Evolutionary conservation across 495 filamentous ascomycete species (phyloP).

Genomic region (Melanomma pulvis-pyrius): DNA sequence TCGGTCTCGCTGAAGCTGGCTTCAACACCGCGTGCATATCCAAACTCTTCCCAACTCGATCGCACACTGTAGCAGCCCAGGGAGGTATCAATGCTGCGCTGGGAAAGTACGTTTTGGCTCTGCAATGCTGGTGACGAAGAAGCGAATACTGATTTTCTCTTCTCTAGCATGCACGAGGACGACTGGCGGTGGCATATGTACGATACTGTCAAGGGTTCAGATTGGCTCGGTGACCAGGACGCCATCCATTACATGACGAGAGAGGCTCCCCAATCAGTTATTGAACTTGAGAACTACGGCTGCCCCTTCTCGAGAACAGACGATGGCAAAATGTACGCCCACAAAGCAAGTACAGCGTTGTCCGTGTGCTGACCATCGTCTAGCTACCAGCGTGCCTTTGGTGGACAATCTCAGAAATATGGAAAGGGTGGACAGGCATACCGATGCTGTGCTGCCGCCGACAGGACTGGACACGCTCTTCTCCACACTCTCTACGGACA

Average conservation of each 20-base stretch:
- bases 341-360: conserved; percentile 25
- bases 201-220: conserved; percentile 97
- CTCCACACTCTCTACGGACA: conserved; percentile 98
- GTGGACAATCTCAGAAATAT: conserved; percentile 92
- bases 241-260: conserved; percentile 99
- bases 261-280: conserved; percentile 87
- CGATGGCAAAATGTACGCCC: conserved; percentile 81
- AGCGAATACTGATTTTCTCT: conserved; percentile 2
- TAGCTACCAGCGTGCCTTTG: conserved; percentile 92
- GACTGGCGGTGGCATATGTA: conserved; percentile 99
- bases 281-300: conserved; percentile 96
- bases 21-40: conserved; percentile 99
- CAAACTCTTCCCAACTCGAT: conserved; percentile 94
- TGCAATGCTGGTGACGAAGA: neutral
- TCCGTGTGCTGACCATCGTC: conserved; percentile 29
- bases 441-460: conserved; percentile 91
- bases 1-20: conserved; percentile 94
- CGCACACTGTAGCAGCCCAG: conserved; percentile 93
- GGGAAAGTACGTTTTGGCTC: conserved; percentile 66
- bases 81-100: conserved; percentile 95
- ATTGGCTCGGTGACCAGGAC: conserved; percentile 98
- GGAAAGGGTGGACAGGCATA: conserved; percentile 98
- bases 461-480: conserved; percentile 93
- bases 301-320: conserved; percentile 98
- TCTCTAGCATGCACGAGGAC: conserved; percentile 71